Conservation (phyloP, 1,284 basidiomycete genomes). For the Mycosarcoma mackinlayi region DNA sequence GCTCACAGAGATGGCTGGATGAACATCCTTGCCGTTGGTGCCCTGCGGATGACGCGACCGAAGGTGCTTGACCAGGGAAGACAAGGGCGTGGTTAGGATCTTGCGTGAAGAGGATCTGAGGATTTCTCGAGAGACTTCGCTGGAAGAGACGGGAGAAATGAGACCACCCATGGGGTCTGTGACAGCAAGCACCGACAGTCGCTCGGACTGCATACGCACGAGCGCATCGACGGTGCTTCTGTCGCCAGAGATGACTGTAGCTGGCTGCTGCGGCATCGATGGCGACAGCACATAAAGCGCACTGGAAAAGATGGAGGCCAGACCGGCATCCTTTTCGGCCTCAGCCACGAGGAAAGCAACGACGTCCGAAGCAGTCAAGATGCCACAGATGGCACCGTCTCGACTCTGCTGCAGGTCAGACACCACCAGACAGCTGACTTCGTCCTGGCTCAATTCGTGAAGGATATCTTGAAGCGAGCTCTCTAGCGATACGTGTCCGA, state of each 20-base stretch:
- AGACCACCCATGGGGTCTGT: slow-evolving; percentile 42
- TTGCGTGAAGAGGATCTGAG: slow-evolving; percentile 35
- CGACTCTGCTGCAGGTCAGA: slow-evolving; percentile 8
- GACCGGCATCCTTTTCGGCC: slow-evolving; percentile 18
- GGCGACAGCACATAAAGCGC: slow-evolving; percentile 16
- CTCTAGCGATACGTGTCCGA: slow-evolving; percentile 24
- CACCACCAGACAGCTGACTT: slow-evolving; percentile 30
- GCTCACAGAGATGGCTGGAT: slow-evolving; percentile 45
- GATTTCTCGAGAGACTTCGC: slow-evolving; percentile 41
- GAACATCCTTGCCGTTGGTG: slow-evolving; percentile 41
- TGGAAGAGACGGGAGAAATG: slow-evolving; percentile 40
- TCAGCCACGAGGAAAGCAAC: slow-evolving; percentile 31
- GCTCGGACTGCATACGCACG: slow-evolving; percentile 40
- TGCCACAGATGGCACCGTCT: slow-evolving; percentile 35
- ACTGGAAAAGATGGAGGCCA: slow-evolving; percentile 17
- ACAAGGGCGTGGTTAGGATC: slow-evolving; percentile 42
- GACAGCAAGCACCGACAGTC: slow-evolving; percentile 29
- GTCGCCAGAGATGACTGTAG: slow-evolving; percentile 39
- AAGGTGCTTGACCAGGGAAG: slow-evolving; percentile 34
- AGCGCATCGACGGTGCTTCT: slow-evolving; percentile 43
- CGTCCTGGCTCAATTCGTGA: slow-evolving; percentile 15
- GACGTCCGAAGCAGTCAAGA: slow-evolving; percentile 33
- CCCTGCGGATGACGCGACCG: slow-evolving; percentile 42
- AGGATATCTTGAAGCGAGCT: slow-evolving; percentile 21
- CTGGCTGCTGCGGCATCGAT: slow-evolving; percentile 19